Evolutionary conservation across 345 rosid genomes (phyloP).

Genomic region (Linum lewisii): DNA sequence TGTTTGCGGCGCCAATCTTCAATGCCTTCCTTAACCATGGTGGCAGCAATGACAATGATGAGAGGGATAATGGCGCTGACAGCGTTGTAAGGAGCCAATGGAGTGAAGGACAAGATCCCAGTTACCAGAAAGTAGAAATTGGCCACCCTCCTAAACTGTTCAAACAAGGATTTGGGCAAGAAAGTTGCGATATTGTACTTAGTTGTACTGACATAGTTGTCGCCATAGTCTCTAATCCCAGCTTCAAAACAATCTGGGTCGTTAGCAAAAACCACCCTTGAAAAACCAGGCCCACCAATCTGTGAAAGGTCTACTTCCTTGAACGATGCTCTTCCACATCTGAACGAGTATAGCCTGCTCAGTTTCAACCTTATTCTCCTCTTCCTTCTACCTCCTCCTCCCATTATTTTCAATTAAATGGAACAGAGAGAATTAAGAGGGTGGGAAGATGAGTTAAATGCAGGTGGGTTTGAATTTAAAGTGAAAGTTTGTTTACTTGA

Average conservation of each 20-base stretch:
- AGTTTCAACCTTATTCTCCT: constrained; percentile 32
- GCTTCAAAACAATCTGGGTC: constrained; percentile 63
- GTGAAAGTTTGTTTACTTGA: too few species aligned
- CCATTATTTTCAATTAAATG: constrained; percentile 32
- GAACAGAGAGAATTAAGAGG: not conserved
- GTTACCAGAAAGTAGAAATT: constrained; percentile 72
- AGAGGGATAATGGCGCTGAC: constrained; percentile 66
- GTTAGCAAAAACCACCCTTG: constrained; percentile 70
- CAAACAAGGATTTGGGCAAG: constrained; percentile 88
- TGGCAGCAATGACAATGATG: constrained; percentile 58
- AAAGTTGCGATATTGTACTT: constrained; percentile 70
- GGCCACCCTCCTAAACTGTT: constrained; percentile 94
- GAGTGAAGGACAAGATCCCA: constrained; percentile 67
- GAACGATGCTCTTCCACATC: constrained; percentile 45
- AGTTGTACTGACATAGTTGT: constrained; percentile 64
- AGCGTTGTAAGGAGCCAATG: constrained; percentile 66
- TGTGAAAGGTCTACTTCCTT: constrained; percentile 66
- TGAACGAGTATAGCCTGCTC: constrained; percentile 68
- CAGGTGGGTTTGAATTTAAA: not conserved
- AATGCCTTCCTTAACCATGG: constrained; percentile 82
- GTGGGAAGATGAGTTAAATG: not conserved
- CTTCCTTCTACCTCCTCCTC: constrained; percentile 39
- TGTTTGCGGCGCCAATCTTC: constrained; percentile 78
- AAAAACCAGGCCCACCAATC: constrained; percentile 77
- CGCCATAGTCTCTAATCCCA: constrained; percentile 34